phyloP scores from a whole-genome alignment of 495 filamentous ascomycete genomes.

The Penicillium taxi region DNA sequence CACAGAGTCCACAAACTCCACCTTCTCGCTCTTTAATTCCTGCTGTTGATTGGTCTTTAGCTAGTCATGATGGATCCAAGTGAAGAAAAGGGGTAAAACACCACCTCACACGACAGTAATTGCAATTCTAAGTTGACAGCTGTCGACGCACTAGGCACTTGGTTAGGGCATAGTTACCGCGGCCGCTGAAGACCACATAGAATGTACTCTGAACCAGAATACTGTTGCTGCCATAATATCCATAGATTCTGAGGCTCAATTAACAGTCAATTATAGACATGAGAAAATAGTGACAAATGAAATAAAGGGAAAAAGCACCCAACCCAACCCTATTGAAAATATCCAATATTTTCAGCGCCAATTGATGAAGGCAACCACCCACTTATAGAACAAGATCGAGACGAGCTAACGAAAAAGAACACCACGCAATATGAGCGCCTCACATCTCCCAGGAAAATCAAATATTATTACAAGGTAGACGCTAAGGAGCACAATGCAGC shows the following conservation, averaged over 20 bases:
- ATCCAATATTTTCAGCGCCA: constrained; percentile 16
- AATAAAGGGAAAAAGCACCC: constrained; percentile 8
- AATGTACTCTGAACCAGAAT: too few relatives aligned
- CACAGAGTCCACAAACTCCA: too few relatives aligned
- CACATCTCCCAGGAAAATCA: constrained; percentile 11
- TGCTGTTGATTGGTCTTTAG: too few relatives aligned
- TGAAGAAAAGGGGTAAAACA: too few relatives aligned
- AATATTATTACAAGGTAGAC: constrained; percentile 24
- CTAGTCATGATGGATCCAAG: too few relatives aligned
- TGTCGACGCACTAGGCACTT: not conserved
- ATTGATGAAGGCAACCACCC: constrained; percentile 12
- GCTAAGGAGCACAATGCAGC: constrained; percentile 18
- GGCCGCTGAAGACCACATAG: not conserved
- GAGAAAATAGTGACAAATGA: constrained; percentile 11
- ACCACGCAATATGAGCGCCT: constrained; percentile 8
- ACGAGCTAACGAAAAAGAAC: constrained; percentile 13
- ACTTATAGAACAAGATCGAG: constrained; percentile 10
- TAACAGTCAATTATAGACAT: constrained; percentile 11
- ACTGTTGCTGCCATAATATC: constrained; percentile 2
- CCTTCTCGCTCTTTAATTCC: too few relatives aligned
- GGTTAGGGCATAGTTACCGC: not conserved
- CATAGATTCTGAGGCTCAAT: too few relatives aligned
- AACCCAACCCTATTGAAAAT: constrained; percentile 14
- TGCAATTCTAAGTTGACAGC: too few relatives aligned
- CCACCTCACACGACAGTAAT: too few relatives aligned